Evolutionary conservation across 192 early-diverging fungal species (phyloP), one percentile per base, ranked within the genome.

Genomic region (Hyaloraphidium curvatum): DNA sequence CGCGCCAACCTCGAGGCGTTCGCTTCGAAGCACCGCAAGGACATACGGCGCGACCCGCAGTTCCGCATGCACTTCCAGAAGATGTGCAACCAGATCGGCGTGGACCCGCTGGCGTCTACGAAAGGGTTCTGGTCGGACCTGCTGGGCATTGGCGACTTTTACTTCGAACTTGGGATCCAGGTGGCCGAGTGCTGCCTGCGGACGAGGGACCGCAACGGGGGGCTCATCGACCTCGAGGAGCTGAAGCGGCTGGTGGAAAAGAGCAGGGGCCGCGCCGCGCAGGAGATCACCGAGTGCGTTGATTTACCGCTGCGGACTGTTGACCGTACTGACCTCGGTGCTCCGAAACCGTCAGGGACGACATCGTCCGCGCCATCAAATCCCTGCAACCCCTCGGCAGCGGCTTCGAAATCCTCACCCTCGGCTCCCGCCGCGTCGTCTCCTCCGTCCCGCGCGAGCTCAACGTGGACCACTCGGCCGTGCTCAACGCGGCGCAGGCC

Each of bases 111-210:
- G 30, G 87, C 85, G 2, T 86, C 83, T 81, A 72, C 62, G 68
- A 28, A 30, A 28, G 22, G 56, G 35, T 51, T 59, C 41, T 92
- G 91, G 94, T 76, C 87, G 0, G 91, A 92, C 50, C 64, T 97
- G 7, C 64, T 97, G 1, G 94, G 94, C 0, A 81, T 95, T 3
- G 87, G 91, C 14, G 90, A 95, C 61, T 97, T 97, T 67, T 97
- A 97, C 66, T 94, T 89, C 58, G 89, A 95, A 48, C 72, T 97
- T 2, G 86, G 80, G 0, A 79, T 97, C n/a, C 90, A 92, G 52
- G 84, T 93, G 29, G 83, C 83, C 37, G 87, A 91, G 50, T 78
- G 86, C 0, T 97, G 91, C 58, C 75, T 93, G 9, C 73, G 79
- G 22, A 91, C 88, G 1, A 59, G 90, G 40, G 74, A 75, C 25